Percentiles rank a stretch among this genome's conserved stretches.
Evolutionary conservation across 2,329 filamentous ascomycete species (phyloP).

Genomic region (Dothistroma pini): DNA sequence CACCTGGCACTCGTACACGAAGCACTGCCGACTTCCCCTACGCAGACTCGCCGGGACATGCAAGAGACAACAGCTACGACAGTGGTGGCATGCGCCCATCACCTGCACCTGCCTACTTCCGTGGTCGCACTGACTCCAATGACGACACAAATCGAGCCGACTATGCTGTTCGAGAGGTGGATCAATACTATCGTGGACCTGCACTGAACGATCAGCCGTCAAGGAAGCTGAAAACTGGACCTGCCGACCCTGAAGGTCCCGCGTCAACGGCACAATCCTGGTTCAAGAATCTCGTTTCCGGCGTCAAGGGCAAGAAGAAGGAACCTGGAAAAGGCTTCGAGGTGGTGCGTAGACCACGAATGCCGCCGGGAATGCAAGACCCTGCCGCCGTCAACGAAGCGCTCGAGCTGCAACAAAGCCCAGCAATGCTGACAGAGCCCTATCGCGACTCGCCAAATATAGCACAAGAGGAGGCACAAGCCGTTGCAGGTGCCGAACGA

Average conservation of each 20-base stretch:
- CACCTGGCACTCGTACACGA: conserved; percentile 43
- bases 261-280: conserved; percentile 86
- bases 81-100: conserved; percentile 43
- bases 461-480: conserved; percentile 17
- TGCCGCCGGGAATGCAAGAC: conserved; percentile 67
- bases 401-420: conserved; percentile 34
- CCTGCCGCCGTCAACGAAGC: conserved; percentile 54
- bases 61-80: conserved; percentile 28
- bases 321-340: conserved; percentile 93
- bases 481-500: conserved; percentile 20
- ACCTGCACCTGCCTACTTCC: conserved; percentile 53
- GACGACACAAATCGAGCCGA: conserved; percentile 58
- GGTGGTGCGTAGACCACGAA: conserved; percentile 84
- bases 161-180: conserved; percentile 89
- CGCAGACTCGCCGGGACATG: conserved; percentile 39
- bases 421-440: conserved; percentile 31
- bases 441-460: conserved; percentile 31
- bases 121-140: conserved; percentile 52
- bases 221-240: conserved; percentile 85
- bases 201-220: conserved; percentile 77
- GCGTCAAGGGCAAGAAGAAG: conserved; percentile 67
- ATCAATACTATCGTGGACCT: conserved; percentile 94
- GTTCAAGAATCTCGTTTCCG: conserved; percentile 63
- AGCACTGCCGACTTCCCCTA: conserved; percentile 38
- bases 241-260: conserved; percentile 88